Evolutionary conservation across 2,329 filamentous ascomycete species (phyloP), one percentile per base, ranked within the genome.

Genomic region (Lasiodiplodia hormozganensis): DNA sequence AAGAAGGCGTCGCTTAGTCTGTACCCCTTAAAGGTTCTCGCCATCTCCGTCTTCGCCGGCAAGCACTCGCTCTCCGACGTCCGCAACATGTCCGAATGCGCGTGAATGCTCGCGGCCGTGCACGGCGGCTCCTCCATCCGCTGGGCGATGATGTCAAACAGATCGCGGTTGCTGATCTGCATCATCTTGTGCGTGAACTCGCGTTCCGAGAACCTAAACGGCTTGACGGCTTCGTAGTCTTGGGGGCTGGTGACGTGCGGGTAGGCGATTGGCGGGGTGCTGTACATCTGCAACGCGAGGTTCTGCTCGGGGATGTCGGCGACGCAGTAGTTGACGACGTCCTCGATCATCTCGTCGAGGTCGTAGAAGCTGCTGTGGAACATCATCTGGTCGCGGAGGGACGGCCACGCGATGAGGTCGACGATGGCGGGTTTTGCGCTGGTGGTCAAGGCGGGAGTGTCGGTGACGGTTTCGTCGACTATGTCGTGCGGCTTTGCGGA

Each of bases 371-470:
- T 57, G 56, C 43, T 40, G 34, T 68, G 65, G 52, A 68, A 52
- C 10, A 68, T 23, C 31, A 68, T 53, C 65, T 68, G 65, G 23
- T 68, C 65, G 5, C 65, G 65, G 2, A 68, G 52, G n/a, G 65
- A 60, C 18, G 65, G 65, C 65, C 65, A 68, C 8, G 54, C 57
- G 43, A 68, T 68, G 25, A 68, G n/a, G 49, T 68, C 65, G n/a
- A 68, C 57, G 54, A 58, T 31, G 38, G 62, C 8, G 2, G 65
- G 65, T 3, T 36, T 43, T 1, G 21, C 36, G 28, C 60, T 25
- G 1, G 31, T 38, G 14, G 60, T 14, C 60, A 43, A 64, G 0
- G 60, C 28, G 3, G 60, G 60, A 12, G 28, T 11, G 23, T 38
- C 31, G 28, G 43, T 34, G 23, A 25, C 60, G 18, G 23, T 7